Evolutionary conservation across 805 yeast species (phyloP), one percentile per base, ranked within the genome.

Genomic region (Pachysolen tannophilus): DNA sequence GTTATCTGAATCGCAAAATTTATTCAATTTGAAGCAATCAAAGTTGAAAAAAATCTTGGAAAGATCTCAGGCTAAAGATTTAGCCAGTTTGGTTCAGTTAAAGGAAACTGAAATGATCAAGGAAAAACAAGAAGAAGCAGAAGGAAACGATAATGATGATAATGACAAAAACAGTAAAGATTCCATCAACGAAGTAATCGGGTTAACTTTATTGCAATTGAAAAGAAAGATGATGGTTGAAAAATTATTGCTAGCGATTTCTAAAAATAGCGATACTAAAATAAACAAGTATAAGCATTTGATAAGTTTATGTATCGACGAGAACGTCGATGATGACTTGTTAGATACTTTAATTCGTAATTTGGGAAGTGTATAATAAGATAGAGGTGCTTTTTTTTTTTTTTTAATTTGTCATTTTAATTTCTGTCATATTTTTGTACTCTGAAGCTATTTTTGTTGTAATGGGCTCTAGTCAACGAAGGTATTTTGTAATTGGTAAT

Each of bases 251-350:
- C 48, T 47, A 32, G 56, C 65, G 1, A 56, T 53, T 37, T 53
- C 70, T 38, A 54, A 75, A 58, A 41, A 61, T 14, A 53, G 69
- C 42, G 75, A 70, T 37, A 60, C 64, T 17, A 75, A 70, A 45
- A 77, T 81, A 58, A 74, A 72, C 47, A 77, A 78, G 46, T 82
- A 80, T 58, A 61, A 85, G 43, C 32, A 37, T 16, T 33, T 37
- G 34, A 37, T 37, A 33, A 32, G 26, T 13, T 15, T 37, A 5
- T 37, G 40, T 29, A 35, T 37, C 14, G 26, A 26, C 7, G 30
- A 33, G 14, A 15, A 30, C n/a, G 20, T 33, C 16, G 37, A 37
- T n/a, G 40, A 37, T 23, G 40, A 37, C 25, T 30, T 37, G 20
- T 33, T 37, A 16, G 40, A 37, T 20, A 29, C 29, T 13, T 37